These are phyloP conservation scores for Tephrocybe sp. DNA, from an alignment of 768 basidiomycete genomes.

Conservation along the genomic window DNA sequence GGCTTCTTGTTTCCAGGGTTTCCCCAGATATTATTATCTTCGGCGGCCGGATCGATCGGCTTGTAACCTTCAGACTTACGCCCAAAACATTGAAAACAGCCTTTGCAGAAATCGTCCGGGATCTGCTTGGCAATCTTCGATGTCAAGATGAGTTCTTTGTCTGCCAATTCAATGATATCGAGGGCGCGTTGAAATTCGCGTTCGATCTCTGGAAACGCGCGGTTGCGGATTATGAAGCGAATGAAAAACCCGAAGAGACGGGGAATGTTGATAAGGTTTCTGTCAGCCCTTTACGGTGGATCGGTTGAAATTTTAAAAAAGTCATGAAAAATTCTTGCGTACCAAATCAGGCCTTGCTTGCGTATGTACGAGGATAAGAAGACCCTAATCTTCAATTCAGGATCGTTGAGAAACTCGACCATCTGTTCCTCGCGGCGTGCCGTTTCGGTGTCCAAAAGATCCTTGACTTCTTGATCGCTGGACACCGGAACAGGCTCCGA, in stretches of 20 bases:
- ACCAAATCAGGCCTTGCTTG: slow-evolving; percentile 71
- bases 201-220: slow-evolving; percentile 52
- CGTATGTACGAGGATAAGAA: slow-evolving; percentile 73
- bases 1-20: not conserved
- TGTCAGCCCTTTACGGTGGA: slow-evolving; percentile 35
- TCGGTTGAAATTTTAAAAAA: not conserved
- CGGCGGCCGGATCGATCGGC: slow-evolving; percentile 16
- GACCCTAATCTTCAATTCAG: slow-evolving; percentile 53
- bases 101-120: slow-evolving; percentile 50
- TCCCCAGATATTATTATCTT: slow-evolving; percentile 7
- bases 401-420: slow-evolving; percentile 56
- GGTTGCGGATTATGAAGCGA: slow-evolving; percentile 54
- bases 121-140: slow-evolving; percentile 41
- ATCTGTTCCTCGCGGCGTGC: slow-evolving; percentile 41
- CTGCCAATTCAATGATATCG: slow-evolving; percentile 36
- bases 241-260: slow-evolving; percentile 59
- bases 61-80: slow-evolving; percentile 39
- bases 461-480: slow-evolving; percentile 33
- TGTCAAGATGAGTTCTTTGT: slow-evolving; percentile 49
- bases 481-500: slow-evolving; percentile 27
- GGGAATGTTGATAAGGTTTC: slow-evolving; percentile 47
- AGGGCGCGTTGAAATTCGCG: slow-evolving; percentile 45
- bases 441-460: slow-evolving; percentile 33
- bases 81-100: slow-evolving; percentile 49
- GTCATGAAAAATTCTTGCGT: slow-evolving; percentile 13